phyloP scores from a whole-genome alignment of 192 early-diverging fungal genomes.

The Backusella tuberculispora region DNA sequence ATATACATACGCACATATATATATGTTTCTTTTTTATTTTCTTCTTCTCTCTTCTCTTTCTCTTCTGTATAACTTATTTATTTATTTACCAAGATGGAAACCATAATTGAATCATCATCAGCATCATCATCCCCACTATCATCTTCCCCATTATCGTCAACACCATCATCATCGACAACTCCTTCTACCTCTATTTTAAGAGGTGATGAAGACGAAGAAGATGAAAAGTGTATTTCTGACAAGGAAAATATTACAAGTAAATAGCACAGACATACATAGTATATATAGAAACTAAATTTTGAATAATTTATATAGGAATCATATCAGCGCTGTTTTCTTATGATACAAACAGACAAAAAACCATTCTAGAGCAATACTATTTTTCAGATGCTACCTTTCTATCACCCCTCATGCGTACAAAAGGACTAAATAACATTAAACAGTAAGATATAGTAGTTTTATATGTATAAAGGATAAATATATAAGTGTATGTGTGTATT shows the following conservation, averaged over 20 bases:
- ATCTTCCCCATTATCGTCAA: neutral
- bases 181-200: neutral
- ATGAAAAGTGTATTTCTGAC: neutral
- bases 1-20: neutral
- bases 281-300: neutral
- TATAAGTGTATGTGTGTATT: too few relatives aligned
- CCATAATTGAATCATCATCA: neutral
- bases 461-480: neutral
- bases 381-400: conserved; percentile 50
- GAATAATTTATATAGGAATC: conserved; percentile 31
- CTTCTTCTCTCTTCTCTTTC: neutral
- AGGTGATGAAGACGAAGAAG: neutral
- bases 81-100: neutral
- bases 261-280: neutral
- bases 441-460: conserved; percentile 37
- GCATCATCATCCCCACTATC: neutral
- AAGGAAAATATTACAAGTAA: conserved; percentile 6
- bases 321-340: conserved; percentile 50
- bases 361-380: conserved; percentile 52
- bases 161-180: neutral
- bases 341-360: conserved; percentile 49
- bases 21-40: too few relatives aligned
- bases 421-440: conserved; percentile 54
- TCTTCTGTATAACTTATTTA: neutral
- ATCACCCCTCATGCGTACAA: conserved; percentile 51